Evolutionary conservation across 495 filamentous ascomycete genomes (phyloP).

Genomic region (Amphirosellinia nigrospora): DNA sequence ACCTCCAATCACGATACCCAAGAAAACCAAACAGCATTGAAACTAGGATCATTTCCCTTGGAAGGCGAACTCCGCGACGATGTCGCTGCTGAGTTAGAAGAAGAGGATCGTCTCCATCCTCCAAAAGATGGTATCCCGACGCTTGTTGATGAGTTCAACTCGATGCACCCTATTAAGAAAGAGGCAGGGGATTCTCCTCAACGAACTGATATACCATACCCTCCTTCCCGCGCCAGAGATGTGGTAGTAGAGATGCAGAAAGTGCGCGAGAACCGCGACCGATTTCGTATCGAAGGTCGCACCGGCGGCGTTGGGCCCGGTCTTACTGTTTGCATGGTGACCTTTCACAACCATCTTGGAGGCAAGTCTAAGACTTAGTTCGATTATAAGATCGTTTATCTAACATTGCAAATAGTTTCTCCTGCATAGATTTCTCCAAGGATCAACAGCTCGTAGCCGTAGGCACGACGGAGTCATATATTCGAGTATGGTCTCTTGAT

Average conservation of each 20-base stretch:
- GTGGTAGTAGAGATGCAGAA: constrained; percentile 93
- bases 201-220: constrained; percentile 79
- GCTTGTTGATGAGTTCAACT: constrained; percentile 79
- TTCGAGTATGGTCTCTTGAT: constrained; percentile 89
- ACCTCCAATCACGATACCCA: constrained; percentile 76
- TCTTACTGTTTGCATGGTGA: constrained; percentile 91
- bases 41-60: constrained; percentile 79
- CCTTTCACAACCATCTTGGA: constrained; percentile 94
- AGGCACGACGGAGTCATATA: constrained; percentile 91
- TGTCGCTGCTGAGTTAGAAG: constrained; percentile 79
- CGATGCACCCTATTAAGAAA: constrained; percentile 77
- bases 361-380: constrained; percentile 56
- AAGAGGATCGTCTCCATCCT: constrained; percentile 75
- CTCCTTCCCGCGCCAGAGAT: constrained; percentile 83
- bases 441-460: constrained; percentile 84
- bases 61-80: constrained; percentile 80
- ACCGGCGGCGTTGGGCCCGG: constrained; percentile 81
- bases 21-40: constrained; percentile 62
- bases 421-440: constrained; percentile 90
- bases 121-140: constrained; percentile 67
- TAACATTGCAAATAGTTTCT: constrained; percentile 63
- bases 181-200: constrained; percentile 85
- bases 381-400: neutral
- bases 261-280: constrained; percentile 90
- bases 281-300: constrained; percentile 80